Evolutionary conservation across 2,329 filamentous ascomycete species (phyloP).

Genomic region (Penicillium sp.): DNA sequence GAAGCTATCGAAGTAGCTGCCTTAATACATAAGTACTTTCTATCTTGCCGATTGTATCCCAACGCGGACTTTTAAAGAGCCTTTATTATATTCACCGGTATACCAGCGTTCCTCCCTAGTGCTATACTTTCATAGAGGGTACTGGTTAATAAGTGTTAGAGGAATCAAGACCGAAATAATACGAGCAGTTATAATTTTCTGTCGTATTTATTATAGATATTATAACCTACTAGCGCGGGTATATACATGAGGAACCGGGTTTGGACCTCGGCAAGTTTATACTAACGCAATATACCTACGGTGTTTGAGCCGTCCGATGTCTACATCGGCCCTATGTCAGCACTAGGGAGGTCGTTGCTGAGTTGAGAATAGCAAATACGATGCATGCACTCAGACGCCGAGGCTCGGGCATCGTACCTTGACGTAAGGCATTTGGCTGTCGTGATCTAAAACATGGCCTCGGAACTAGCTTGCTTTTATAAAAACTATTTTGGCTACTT

Average conservation of each 20-base stretch:
- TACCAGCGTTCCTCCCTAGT: conserved; percentile 25
- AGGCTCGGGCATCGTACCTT: not conserved
- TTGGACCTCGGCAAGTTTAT: conserved; percentile 10
- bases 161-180: too few relatives aligned
- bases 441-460: not conserved
- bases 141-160: conserved; percentile 8
- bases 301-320: conserved; percentile 30
- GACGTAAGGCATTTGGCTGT: not conserved
- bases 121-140: not conserved
- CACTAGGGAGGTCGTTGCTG: conserved; percentile 2
- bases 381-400: not conserved
- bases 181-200: too few relatives aligned
- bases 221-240: conserved; percentile 36
- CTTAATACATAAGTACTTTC: conserved; percentile 23
- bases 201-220: too few relatives aligned
- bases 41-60: conserved; percentile 28
- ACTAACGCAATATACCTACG: conserved; percentile 21
- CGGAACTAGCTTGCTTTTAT: not conserved
- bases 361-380: conserved; percentile 7
- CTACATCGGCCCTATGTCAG: conserved; percentile 21
- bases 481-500: not conserved
- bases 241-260: conserved; percentile 24
- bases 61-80: conserved; percentile 47
- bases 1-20: conserved; percentile 26
- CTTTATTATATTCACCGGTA: conserved; percentile 43